Conservation (phyloP, 305 asterid species). For the Fraxinus sp. region DNA sequence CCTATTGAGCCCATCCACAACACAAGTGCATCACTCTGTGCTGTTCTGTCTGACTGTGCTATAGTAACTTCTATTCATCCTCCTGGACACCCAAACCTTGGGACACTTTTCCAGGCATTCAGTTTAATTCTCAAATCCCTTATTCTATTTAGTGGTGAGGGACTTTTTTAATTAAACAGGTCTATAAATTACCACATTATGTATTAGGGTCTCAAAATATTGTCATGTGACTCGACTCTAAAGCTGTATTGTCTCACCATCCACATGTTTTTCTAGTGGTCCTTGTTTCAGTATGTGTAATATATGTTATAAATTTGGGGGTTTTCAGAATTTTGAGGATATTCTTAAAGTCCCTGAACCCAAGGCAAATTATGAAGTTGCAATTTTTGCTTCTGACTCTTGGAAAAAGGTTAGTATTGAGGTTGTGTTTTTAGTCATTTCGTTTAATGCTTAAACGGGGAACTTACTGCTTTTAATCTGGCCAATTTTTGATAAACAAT, state of each 20-base stretch:
- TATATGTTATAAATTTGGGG: constrained; percentile 5
- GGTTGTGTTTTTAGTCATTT: not conserved
- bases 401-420: constrained; percentile 59
- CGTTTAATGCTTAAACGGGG: not conserved
- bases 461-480: not conserved
- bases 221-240: not conserved
- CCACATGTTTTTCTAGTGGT: not conserved
- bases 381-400: constrained; percentile 60
- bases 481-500: constrained; percentile 24
- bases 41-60: not conserved
- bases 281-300: constrained; percentile 15
- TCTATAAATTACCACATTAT: not conserved
- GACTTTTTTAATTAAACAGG: not conserved
- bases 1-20: not conserved
- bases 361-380: constrained; percentile 63
- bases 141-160: not conserved
- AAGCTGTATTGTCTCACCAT: not conserved
- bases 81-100: not conserved
- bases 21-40: not conserved
- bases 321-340: constrained; percentile 59
- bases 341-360: constrained; percentile 56
- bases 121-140: not conserved
- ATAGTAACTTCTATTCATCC: not conserved
- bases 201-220: not conserved
- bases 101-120: not conserved